Evolutionary conservation across 169 alveolate genomes (phyloP).

Genomic region (Eimeria necatrix): DNA sequence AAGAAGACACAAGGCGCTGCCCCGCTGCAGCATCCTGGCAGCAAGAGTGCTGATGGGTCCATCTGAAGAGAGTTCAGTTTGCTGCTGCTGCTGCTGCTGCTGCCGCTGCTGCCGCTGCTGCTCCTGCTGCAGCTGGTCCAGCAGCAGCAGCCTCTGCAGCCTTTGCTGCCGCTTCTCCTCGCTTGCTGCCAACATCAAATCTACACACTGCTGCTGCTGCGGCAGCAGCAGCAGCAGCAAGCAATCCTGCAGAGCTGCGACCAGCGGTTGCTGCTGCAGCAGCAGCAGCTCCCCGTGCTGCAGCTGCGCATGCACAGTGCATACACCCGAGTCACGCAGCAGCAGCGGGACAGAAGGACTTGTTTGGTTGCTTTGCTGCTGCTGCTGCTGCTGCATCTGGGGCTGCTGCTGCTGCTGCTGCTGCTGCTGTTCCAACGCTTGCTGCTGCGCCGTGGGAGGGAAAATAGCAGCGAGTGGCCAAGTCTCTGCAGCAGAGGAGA

Average conservation of each 20-base stretch:
- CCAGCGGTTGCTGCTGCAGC: conserved; percentile 69
- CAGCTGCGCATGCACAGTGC: conserved; percentile 25
- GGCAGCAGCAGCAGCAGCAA: conserved; percentile 68
- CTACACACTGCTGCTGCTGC: conserved; percentile 27
- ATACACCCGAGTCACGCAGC: conserved; percentile 69
- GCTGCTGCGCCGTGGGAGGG: conserved; percentile 7
- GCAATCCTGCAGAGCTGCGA: conserved; percentile 45
- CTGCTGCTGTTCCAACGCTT: conserved; percentile 25
- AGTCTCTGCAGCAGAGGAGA: conserved; percentile 14
- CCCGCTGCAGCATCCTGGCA: conserved; percentile 44
- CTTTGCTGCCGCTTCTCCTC: conserved; percentile 50
- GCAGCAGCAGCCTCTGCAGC: conserved; percentile 74
- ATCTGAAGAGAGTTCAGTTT: neutral
- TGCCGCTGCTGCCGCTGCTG: conserved; percentile 59
- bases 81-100: conserved; percentile 42
- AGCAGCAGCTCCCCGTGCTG: conserved; percentile 70
- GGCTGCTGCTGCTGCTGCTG: conserved; percentile 45
- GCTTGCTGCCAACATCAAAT: conserved; percentile 25
- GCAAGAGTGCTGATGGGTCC: neutral
- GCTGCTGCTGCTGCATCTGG: conserved; percentile 13
- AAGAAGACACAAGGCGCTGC: conserved; percentile 33
- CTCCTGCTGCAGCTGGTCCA: conserved; percentile 69
- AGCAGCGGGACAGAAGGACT: conserved; percentile 38
- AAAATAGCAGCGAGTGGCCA: conserved; percentile 30
- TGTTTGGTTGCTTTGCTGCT: neutral